Conservation (phyloP, 176 grass and related monocot species). For the Aegilops sharonensis region DNA sequence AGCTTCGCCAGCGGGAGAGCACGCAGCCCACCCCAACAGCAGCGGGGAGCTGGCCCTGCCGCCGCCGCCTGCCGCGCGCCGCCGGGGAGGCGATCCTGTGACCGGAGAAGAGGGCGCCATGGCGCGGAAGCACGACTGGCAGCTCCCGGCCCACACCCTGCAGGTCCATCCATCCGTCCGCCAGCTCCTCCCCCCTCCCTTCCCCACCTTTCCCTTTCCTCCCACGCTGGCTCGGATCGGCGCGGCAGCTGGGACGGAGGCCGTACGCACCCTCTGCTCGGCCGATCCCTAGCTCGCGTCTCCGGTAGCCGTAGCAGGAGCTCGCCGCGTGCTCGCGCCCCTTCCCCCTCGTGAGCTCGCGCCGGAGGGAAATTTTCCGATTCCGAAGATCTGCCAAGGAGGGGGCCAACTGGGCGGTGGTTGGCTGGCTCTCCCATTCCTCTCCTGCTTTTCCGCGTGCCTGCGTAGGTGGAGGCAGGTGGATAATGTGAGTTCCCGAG, state of each 20-base stretch:
- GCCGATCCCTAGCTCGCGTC: background rate
- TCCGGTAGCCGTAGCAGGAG: background rate
- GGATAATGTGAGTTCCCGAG: too few relatives aligned
- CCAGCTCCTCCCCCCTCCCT: background rate
- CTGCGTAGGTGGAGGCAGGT: too few relatives aligned
- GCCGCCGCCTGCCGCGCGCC: background rate
- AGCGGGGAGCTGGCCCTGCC: too few relatives aligned
- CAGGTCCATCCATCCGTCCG: constrained; percentile 36
- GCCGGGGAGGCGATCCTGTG: background rate
- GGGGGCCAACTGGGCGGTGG: background rate
- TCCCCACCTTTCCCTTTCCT: background rate
- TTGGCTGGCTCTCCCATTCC: too few relatives aligned
- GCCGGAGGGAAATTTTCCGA: background rate
- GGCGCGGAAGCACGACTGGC: constrained; percentile 95
- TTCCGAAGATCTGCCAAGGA: constrained; percentile 30
- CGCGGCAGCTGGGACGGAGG: background rate
- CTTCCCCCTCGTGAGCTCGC: background rate
- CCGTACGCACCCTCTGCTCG: background rate
- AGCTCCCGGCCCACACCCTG: constrained; percentile 89
- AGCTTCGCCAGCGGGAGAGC: too few relatives aligned
- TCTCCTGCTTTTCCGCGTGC: too few relatives aligned
- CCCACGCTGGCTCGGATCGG: background rate
- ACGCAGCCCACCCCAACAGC: too few relatives aligned
- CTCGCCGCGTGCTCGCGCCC: too few relatives aligned
- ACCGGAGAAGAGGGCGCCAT: constrained; percentile 27